These are phyloP conservation scores for Schizopora paradoxa DNA, from an alignment of 1,284 basidiomycete species.

Conservation along the genomic window DNA sequence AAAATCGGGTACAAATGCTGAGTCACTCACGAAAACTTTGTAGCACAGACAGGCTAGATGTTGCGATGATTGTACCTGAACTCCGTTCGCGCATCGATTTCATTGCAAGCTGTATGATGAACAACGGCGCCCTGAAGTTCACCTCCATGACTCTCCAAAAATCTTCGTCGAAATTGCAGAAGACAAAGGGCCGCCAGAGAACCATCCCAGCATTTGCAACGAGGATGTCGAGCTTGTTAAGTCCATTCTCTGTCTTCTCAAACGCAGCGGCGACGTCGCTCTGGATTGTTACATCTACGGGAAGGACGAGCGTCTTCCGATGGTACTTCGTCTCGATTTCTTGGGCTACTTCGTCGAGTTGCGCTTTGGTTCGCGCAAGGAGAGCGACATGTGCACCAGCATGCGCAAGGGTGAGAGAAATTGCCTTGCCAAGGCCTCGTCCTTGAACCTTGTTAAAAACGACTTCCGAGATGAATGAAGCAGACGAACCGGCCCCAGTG, in stretches of 20 bases:
- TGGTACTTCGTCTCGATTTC: not conserved
- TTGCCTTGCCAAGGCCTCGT: slow-evolving; percentile 8
- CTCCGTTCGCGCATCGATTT: slow-evolving; percentile 1
- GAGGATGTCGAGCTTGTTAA: slow-evolving; percentile 4
- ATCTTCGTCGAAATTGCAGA: slow-evolving; percentile 3
- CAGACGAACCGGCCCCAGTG: slow-evolving; percentile 3
- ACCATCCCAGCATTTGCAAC: slow-evolving; percentile 3
- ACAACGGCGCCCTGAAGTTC: slow-evolving; percentile 5
- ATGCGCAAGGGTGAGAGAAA: slow-evolving; percentile 4
- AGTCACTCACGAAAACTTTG: not conserved
- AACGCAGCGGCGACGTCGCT: slow-evolving; percentile 1
- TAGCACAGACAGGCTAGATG: not conserved
- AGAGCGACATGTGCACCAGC: slow-evolving; percentile 2
- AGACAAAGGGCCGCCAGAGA: slow-evolving; percentile 3
- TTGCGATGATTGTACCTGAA: slow-evolving; percentile 1
- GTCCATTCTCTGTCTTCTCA: not conserved
- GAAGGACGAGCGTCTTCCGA: slow-evolving; percentile 2
- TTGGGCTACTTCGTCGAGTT: slow-evolving; percentile 3
- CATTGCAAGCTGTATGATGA: slow-evolving; percentile 3
- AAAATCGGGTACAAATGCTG: no score
- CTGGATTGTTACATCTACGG: slow-evolving; percentile 1
- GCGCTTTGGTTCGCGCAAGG: slow-evolving; percentile 1
- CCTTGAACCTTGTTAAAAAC: not conserved
- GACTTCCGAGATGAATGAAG: not conserved
- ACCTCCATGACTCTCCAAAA: slow-evolving; percentile 5